Evolutionary conservation across 2,329 filamentous ascomycete genomes (phyloP), one percentile per base, ranked within the genome.

Genomic region (Magnaporthiopsis incrustans): DNA sequence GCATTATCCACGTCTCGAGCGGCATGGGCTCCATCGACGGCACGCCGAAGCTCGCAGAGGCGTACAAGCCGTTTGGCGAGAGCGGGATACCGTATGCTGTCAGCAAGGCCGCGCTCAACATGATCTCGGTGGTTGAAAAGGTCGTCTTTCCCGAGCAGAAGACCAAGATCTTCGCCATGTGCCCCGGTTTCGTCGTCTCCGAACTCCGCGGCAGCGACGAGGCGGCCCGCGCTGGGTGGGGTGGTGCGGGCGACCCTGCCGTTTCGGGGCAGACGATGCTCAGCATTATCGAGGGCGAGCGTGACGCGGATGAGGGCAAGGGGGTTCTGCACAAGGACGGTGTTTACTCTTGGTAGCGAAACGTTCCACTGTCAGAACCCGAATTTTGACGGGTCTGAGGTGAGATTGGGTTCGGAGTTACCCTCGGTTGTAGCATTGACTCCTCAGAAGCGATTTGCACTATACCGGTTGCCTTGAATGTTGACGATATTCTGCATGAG

Each of bases 101-200:
- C 2, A 71, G 69, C 68, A 73, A 72, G 65, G 65, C 71, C 15
- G 72, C 70, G 4, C 63, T 73, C 11, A 72, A 73, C 62, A 72
- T 73, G 72, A 44, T 69, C 15, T 57, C 62, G 22, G 57, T 58
- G 56, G 26, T 61, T n/a, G 60, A 61, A 38, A 25, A 38, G 15
- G n/a, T n/a, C 12, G 60, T 32, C 2, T 18, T 50, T 25, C 35
- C 27, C 15, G 35, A 53, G 60, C 33, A 25, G 14, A 27, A 26
- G 25, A 44, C 60, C 1, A 61, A 53, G 60, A 50, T 61, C 26
- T 61, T 61, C n/a, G 27, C 32, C 25, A 30, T 61, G 14, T 61
- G 60, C 38, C 60, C 60, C 3, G 60, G 60, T 26, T 53, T 61
- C 11, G 60, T 61, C n/a, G 60, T 61, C 22, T 61, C 60, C 3